Evolutionary conservation across 305 asterid species (phyloP).

Genomic region (Fraxinus angustifolia): DNA sequence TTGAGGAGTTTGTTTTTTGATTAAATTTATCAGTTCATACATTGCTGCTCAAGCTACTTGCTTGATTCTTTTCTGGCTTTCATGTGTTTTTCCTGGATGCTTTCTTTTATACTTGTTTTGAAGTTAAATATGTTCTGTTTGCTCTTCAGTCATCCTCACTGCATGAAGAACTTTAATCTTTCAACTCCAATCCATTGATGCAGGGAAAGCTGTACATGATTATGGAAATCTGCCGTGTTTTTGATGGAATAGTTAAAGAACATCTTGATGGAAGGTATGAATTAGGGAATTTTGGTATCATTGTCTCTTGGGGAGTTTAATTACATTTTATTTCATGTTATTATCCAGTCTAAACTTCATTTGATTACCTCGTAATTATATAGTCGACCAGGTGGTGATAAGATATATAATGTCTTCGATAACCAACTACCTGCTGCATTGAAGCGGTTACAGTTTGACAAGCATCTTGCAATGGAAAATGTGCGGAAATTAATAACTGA

Average conservation of each 20-base stretch:
- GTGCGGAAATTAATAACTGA: slow-evolving; percentile 68
- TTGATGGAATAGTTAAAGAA: slow-evolving; percentile 72
- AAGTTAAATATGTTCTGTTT: not conserved
- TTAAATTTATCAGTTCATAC: slow-evolving; percentile 4
- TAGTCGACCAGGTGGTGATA: slow-evolving; percentile 90
- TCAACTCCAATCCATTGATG: slow-evolving; percentile 17
- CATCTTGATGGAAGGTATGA: slow-evolving; percentile 78
- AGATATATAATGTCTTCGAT: slow-evolving; percentile 62
- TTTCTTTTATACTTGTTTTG: not conserved
- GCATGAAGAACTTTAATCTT: not conserved
- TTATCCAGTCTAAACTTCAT: not conserved
- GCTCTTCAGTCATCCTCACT: slow-evolving; percentile 10
- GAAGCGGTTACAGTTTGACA: slow-evolving; percentile 74
- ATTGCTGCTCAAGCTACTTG: not conserved
- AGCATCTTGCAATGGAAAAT: slow-evolving; percentile 74
- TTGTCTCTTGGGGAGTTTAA: not conserved
- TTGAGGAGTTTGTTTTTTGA: not conserved
- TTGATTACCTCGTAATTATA: slow-evolving; percentile 14
- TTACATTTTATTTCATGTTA: not conserved
- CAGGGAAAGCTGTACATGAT: slow-evolving; percentile 79
- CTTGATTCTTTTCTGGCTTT: slow-evolving; percentile 10
- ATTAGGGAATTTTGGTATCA: slow-evolving; percentile 8
- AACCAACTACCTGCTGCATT: slow-evolving; percentile 75
- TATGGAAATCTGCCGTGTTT: slow-evolving; percentile 75
- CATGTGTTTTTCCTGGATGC: not conserved